These are phyloP conservation scores for Amauroascus niger DNA, from an alignment of 2,329 filamentous ascomycete genomes.

Conservation along the genomic window DNA sequence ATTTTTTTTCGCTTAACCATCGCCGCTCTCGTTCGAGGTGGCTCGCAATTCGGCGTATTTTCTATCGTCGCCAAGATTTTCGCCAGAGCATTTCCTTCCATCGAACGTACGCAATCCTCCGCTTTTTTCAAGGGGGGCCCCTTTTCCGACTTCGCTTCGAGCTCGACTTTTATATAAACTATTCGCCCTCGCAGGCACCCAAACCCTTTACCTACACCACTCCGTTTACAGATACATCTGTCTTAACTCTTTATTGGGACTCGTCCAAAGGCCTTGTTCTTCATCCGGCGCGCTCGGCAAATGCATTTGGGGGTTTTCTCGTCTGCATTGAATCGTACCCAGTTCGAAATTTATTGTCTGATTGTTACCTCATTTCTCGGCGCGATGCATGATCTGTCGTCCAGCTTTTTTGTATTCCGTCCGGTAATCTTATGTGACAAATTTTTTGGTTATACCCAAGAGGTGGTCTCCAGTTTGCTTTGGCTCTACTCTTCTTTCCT, in stretches of 20 bases:
- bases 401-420: background rate
- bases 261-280: background rate
- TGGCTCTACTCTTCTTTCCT: constrained; percentile 3
- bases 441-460: constrained; percentile 1
- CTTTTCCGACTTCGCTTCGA: constrained; percentile 3
- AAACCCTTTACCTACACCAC: background rate
- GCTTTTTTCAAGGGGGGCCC: background rate
- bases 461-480: background rate
- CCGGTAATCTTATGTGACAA: constrained; percentile 1
- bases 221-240: background rate
- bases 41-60: background rate
- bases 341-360: constrained; percentile 5
- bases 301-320: constrained; percentile 8
- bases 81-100: background rate
- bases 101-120: background rate
- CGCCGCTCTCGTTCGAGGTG: background rate
- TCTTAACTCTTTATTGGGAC: constrained; percentile 2
- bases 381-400: constrained; percentile 7
- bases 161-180: background rate
- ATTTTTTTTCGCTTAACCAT: background rate
- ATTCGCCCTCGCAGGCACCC: constrained; percentile 3
- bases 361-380: constrained; percentile 8
- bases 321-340: constrained; percentile 10
- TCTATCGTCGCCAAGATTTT: background rate
- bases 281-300: background rate